phyloP scores from a whole-genome alignment of 2,329 filamentous ascomycete species.

The Fusarium newnesense region DNA sequence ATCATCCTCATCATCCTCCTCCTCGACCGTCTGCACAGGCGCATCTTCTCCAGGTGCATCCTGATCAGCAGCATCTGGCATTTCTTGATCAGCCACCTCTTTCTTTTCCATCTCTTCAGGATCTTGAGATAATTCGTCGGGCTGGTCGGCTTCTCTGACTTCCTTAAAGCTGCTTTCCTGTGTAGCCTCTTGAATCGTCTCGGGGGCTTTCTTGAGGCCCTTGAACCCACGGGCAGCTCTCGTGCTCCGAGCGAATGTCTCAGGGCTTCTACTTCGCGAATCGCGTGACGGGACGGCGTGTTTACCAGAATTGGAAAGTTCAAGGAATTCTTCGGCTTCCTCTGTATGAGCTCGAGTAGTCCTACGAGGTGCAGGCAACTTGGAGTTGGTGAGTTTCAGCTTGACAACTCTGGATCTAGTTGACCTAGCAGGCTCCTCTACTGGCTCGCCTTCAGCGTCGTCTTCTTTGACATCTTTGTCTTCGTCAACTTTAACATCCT shows the following conservation, averaged over 20 bases:
- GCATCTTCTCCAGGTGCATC: constrained; percentile 47
- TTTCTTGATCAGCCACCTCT: constrained; percentile 45
- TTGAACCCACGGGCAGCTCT: constrained; percentile 63
- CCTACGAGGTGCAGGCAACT: constrained; percentile 53
- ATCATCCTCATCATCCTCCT: constrained; percentile 61
- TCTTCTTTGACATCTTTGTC: constrained; percentile 43
- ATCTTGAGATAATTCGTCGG: constrained; percentile 52
- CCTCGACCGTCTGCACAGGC: constrained; percentile 46
- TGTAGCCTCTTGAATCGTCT: constrained; percentile 63
- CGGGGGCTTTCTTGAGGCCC: constrained; percentile 59
- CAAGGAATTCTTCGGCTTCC: constrained; percentile 65
- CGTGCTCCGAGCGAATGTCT: constrained; percentile 55
- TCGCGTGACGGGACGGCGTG: constrained; percentile 62
- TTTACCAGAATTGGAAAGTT: constrained; percentile 70
- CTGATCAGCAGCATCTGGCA: constrained; percentile 41
- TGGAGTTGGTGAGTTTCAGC: constrained; percentile 55
- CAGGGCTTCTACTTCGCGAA: constrained; percentile 67
- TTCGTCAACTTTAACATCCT: constrained; percentile 42
- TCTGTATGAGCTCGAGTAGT: constrained; percentile 65
- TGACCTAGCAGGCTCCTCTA: constrained; percentile 37
- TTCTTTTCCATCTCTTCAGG: constrained; percentile 43
- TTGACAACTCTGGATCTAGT: constrained; percentile 56
- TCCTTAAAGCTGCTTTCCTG: constrained; percentile 61
- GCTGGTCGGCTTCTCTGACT: constrained; percentile 49
- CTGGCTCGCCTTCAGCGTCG: constrained; percentile 39